A percentile compares a stretch with the other conserved stretches of the same genome.
phyloP scores from a whole-genome alignment of 2,329 filamentous ascomycete species.

The Penicillium oxalicum region DNA sequence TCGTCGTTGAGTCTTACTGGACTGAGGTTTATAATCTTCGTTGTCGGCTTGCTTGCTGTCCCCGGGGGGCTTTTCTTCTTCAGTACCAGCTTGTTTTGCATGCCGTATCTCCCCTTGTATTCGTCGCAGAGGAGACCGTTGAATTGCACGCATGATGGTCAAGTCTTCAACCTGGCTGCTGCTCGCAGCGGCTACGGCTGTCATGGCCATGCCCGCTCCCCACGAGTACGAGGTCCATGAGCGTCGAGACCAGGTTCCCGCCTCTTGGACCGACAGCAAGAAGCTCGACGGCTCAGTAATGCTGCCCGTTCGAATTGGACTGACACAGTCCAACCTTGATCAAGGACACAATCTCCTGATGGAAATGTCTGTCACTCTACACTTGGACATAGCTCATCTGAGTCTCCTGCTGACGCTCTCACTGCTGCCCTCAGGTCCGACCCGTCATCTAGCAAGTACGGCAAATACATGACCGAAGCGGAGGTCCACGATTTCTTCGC shows the following conservation, averaged over 20 bases:
- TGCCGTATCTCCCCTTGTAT: too few relatives aligned
- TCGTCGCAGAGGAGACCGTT: too few relatives aligned
- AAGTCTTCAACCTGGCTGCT: conserved; percentile 20
- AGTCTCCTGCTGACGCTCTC: too few relatives aligned
- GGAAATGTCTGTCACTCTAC: conserved; percentile 22
- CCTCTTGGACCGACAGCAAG: conserved; percentile 23
- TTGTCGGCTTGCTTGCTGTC: too few relatives aligned
- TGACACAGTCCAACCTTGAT: conserved; percentile 26
- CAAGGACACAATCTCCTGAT: conserved; percentile 26
- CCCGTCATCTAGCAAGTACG: conserved; percentile 33
- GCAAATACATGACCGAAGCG: conserved; percentile 27
- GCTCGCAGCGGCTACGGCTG: conserved; percentile 15
- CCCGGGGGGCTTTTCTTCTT: too few relatives aligned
- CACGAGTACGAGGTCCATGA: conserved; percentile 27
- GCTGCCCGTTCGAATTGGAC: conserved; percentile 24
- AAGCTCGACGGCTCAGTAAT: conserved; percentile 16
- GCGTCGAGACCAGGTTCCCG: conserved; percentile 24
- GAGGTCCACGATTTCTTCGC: conserved; percentile 35
- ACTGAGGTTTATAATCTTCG: too few relatives aligned
- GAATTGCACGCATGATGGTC: conserved; percentile 13
- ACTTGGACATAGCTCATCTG: not conserved
- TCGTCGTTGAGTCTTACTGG: too few relatives aligned
- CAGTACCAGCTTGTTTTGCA: not conserved
- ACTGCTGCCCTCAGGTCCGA: conserved; percentile 25
- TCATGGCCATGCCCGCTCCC: conserved; percentile 19